Conservation (phyloP, 768 basidiomycete genomes). For the Naganishia randhawae region DNA sequence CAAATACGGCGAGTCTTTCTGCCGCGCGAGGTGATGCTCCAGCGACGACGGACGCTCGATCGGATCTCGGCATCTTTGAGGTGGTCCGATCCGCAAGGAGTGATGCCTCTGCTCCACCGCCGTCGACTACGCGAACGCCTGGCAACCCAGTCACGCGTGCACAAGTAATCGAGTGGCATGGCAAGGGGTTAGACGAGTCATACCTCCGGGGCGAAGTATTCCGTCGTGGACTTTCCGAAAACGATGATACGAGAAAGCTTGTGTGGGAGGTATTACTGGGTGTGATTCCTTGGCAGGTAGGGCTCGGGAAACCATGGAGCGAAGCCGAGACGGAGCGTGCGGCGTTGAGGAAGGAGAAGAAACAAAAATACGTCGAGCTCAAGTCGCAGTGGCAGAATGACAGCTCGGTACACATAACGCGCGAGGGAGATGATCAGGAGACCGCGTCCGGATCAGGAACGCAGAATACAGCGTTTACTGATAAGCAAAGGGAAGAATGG, state of each 20-base stretch:
- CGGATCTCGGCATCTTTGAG: conserved; percentile 81
- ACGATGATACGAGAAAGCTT: conserved; percentile 57
- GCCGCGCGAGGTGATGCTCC: conserved; percentile 53
- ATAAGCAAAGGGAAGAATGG: conserved; percentile 72
- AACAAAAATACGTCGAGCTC: conserved; percentile 60
- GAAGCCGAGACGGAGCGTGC: conserved; percentile 65
- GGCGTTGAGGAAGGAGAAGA: conserved; percentile 46
- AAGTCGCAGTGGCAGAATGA: conserved; percentile 75
- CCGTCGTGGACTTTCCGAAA: conserved; percentile 43
- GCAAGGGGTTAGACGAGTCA: conserved; percentile 38
- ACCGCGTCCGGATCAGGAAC: background rate
- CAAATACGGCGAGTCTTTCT: conserved; percentile 41
- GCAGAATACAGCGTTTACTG: conserved; percentile 1
- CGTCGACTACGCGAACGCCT: conserved; percentile 77
- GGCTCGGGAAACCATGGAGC: conserved; percentile 58
- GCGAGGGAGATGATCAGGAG: conserved; percentile 67
- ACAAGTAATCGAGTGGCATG: conserved; percentile 51
- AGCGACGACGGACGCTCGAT: conserved; percentile 47
- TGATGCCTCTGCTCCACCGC: conserved; percentile 56
- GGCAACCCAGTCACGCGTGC: conserved; percentile 68
- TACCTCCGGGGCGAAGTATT: conserved; percentile 50
- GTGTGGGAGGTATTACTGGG: conserved; percentile 90
- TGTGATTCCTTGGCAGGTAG: conserved; percentile 72
- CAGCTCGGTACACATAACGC: conserved; percentile 5
- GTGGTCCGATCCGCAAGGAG: conserved; percentile 28